Percentiles rank a stretch among this genome's conserved stretches.
phyloP scores from a whole-genome alignment of 306 rosid genomes.

The Herpetospermum pedunculosum region DNA sequence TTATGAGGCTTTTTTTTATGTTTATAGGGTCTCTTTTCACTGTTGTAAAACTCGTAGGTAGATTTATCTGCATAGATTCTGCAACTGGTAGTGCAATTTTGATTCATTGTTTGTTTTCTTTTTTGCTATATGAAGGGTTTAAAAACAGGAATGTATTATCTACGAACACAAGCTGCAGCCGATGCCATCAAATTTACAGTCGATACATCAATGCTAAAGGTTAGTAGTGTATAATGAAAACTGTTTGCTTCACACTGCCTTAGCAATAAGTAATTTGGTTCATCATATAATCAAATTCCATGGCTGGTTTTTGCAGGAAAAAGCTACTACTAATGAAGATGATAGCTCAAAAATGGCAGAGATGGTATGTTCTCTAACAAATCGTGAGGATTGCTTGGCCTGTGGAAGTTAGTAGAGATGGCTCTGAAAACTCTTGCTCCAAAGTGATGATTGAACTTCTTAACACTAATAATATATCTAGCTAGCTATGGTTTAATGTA shows the following conservation, averaged over 20 bases:
- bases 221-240: slow-evolving; percentile 13
- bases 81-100: not conserved
- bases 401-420: slow-evolving; percentile 62
- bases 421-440: not conserved
- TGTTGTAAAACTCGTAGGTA: not conserved
- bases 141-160: slow-evolving; percentile 90
- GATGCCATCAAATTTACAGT: slow-evolving; percentile 92
- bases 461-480: not conserved
- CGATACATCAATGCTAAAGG: slow-evolving; percentile 50
- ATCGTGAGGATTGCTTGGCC: slow-evolving; percentile 71
- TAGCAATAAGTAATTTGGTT: not conserved
- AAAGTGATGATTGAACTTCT: not conserved
- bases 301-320: slow-evolving; percentile 31
- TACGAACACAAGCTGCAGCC: slow-evolving; percentile 68
- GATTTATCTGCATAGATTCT: not conserved
- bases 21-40: not conserved
- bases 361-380: slow-evolving; percentile 78
- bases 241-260: not conserved
- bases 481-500: not conserved
- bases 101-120: not conserved
- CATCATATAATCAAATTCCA: not conserved
- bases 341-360: slow-evolving; percentile 58
- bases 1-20: no score
- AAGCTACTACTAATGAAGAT: slow-evolving; percentile 25
- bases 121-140: slow-evolving; percentile 39